Base-by-base conservation (phyloP, 2,329 filamentous ascomycete genomes). In the Fusarium clavum region DNA sequence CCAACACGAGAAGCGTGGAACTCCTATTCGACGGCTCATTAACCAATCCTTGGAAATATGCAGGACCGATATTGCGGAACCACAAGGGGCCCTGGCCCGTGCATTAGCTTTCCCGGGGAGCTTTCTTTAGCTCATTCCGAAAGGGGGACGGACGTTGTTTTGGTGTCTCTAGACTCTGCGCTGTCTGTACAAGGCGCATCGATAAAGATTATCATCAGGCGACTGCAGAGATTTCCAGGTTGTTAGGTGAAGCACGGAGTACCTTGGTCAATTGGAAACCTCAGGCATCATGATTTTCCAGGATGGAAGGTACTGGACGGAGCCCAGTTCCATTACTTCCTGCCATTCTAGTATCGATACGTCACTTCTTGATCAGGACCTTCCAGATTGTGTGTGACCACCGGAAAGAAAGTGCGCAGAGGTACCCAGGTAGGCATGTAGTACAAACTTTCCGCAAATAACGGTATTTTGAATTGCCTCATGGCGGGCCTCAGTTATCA, bases 51-150 rank as follows among this genome's bases (percentile, higher is more conserved):
- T 55, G 64, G 64, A 69, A 66, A 58, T 56, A 59, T 56, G 64
- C 69, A 71, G 53, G 68, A 53, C 64, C 49, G 61, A 69, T 55
- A 71, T 69, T 65, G 61, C 60, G 60, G 69, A 53, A 57, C 56
- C 55, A 59, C 68, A 71, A 57, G 69, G 58, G 43, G 48, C 40
- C 47, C 40, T 41, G 43, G 29, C 29, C 18, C 38, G 24, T 69
- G 69, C 69, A 71, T 71, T 71, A 71, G 69, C 57, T 53, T 69
- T 71, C 69, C 69, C 69, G 69, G 69, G 69, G 67, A 73, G 59
- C 58, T 44, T 57, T 64, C 43, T 61, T 68, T 67, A 67, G 69
- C 60, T 53, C 38, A 64, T 57, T 30, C 48, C 29, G 44, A 64
- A 54, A 46, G 44, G 60, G 61, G 48, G 32, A 20, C 34, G 27